phyloP scores from a whole-genome alignment of 257 asterid species.

The Primulina eburnea region DNA sequence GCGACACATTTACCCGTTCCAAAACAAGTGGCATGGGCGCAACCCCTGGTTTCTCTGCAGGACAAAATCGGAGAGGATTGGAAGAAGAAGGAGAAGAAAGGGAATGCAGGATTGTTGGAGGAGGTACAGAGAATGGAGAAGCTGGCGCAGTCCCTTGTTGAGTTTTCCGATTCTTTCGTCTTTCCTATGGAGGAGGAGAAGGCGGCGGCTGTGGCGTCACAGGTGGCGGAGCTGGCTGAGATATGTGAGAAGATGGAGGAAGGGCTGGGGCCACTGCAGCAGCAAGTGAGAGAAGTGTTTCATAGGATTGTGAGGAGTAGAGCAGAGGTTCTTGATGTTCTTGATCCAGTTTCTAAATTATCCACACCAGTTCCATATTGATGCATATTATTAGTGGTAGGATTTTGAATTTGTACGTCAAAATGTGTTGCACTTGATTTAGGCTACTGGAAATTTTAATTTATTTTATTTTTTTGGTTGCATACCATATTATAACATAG shows the following conservation, averaged over 20 bases:
- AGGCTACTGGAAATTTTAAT: too few relatives aligned
- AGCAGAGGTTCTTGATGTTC: conserved; percentile 67
- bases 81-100: conserved; percentile 89
- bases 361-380: conserved; percentile 65
- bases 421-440: too few relatives aligned
- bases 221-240: conserved; percentile 70
- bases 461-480: too few relatives aligned
- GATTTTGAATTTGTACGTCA: too few relatives aligned
- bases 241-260: conserved; percentile 76
- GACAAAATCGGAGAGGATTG: conserved; percentile 85
- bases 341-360: conserved; percentile 64
- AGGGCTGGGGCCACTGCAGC: conserved; percentile 71
- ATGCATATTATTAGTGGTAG: background rate
- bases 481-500: too few relatives aligned
- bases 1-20: conserved; percentile 51
- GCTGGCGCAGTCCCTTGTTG: conserved; percentile 51
- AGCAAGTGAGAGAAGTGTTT: conserved; percentile 76
- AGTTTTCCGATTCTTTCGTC: conserved; percentile 52
- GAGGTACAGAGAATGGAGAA: conserved; percentile 81
- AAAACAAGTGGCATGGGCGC: conserved; percentile 64
- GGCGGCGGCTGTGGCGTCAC: conserved; percentile 44
- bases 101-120: conserved; percentile 62
- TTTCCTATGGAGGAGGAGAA: conserved; percentile 80
- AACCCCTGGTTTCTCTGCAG: conserved; percentile 52
- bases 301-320: conserved; percentile 95